Conservation (phyloP, 2,329 filamentous ascomycete genomes). For the Hysterium pulicare region DNA sequence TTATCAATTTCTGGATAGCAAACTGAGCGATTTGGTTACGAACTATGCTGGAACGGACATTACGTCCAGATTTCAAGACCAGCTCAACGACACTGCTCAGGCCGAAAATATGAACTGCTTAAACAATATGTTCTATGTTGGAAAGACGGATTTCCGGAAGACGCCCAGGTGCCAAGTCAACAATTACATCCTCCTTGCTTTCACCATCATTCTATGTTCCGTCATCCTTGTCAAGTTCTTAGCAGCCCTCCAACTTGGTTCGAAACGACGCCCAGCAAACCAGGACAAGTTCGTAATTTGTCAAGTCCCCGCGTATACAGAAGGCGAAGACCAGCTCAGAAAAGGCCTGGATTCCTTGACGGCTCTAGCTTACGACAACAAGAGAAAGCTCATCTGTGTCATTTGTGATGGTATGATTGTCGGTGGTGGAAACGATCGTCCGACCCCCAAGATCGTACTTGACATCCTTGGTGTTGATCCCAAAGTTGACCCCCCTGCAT, state of each 20-base stretch:
- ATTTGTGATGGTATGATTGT: constrained; percentile 98
- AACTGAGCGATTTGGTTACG: constrained; percentile 65
- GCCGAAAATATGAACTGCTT: constrained; percentile 76
- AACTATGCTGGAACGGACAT: constrained; percentile 79
- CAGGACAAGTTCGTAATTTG: constrained; percentile 99
- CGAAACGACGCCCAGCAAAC: constrained; percentile 80
- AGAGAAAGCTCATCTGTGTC: constrained; percentile 92
- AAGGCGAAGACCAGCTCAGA: constrained; percentile 90
- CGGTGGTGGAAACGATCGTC: constrained; percentile 90
- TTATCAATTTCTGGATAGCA: constrained; percentile 70
- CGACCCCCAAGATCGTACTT: constrained; percentile 94
- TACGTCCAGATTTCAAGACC: constrained; percentile 59
- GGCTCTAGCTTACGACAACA: constrained; percentile 94
- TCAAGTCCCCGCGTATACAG: constrained; percentile 95
- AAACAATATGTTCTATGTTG: constrained; percentile 77
- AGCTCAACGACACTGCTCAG: constrained; percentile 53
- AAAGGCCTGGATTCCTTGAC: constrained; percentile 94
- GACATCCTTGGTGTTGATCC: constrained; percentile 97
- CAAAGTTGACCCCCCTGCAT: constrained; percentile 88
- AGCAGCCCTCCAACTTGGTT: constrained; percentile 87
- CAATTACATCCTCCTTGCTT: constrained; percentile 84
- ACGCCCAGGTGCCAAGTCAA: constrained; percentile 76
- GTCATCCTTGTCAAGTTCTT: constrained; percentile 88
- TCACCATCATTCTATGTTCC: constrained; percentile 76
- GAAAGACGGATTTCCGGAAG: constrained; percentile 80